Conservation (phyloP, 2,329 filamentous ascomycete genomes). For the Ceratocystis alfenasii region DNA sequence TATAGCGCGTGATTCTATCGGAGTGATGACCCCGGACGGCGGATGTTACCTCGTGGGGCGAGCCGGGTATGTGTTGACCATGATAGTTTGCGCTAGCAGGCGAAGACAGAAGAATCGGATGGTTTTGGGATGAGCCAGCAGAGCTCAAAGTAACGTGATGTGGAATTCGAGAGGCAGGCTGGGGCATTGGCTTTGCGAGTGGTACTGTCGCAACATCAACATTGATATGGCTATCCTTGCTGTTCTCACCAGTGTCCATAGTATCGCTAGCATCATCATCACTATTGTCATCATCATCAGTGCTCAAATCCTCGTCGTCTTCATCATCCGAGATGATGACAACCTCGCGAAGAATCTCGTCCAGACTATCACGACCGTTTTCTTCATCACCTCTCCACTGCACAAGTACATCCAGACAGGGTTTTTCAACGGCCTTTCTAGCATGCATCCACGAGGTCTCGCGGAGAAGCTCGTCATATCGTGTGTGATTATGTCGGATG, state of each 20-base stretch:
- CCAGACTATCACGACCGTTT: conserved; percentile 53
- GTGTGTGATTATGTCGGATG: conserved; percentile 54
- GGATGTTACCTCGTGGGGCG: neutral
- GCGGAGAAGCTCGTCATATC: conserved; percentile 49
- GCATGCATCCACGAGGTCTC: conserved; percentile 49
- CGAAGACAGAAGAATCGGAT: neutral
- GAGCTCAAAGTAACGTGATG: neutral
- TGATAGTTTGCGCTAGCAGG: neutral
- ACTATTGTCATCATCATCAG: conserved; percentile 14
- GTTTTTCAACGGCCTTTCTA: conserved; percentile 47
- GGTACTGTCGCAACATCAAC: neutral
- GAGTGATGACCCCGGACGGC: neutral
- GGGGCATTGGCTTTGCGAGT: neutral
- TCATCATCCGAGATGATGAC: conserved; percentile 54
- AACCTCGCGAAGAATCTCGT: conserved; percentile 54
- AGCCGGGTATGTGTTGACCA: neutral
- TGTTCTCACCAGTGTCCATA: conserved; percentile 9
- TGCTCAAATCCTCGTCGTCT: conserved; percentile 33
- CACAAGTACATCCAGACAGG: conserved; percentile 53
- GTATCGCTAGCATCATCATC: neutral
- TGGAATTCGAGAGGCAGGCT: neutral
- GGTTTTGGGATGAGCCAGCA: neutral
- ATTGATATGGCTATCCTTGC: neutral
- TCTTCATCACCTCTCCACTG: conserved; percentile 63
- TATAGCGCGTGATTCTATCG: conserved; percentile 2